Conservation (phyloP, 306 rosid genomes). For the Glycine latifolia region DNA sequence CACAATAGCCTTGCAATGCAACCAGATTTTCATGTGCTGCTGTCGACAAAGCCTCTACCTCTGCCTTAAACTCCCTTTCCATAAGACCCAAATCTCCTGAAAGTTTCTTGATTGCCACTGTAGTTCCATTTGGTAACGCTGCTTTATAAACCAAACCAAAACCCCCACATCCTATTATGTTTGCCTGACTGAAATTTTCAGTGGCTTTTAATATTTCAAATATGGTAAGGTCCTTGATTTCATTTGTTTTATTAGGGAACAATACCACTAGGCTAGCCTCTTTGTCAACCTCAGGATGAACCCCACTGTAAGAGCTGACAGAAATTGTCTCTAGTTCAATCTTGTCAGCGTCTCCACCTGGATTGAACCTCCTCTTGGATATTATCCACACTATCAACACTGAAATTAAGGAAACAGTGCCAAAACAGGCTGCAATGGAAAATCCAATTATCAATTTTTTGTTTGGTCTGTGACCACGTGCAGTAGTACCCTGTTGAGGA, state of each 20-base stretch:
- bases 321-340: conserved; percentile 66
- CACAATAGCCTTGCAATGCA: conserved; percentile 82
- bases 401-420: conserved; percentile 42
- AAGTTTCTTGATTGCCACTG: conserved; percentile 81
- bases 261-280: conserved; percentile 75
- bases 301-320: conserved; percentile 54
- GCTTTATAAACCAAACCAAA: conserved; percentile 92
- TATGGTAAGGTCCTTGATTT: conserved; percentile 73
- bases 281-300: conserved; percentile 63
- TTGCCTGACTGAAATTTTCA: conserved; percentile 81
- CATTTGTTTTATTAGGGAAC: conserved; percentile 67
- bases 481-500: conserved; percentile 33
- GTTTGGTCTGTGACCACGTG: conserved; percentile 46
- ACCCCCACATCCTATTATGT: conserved; percentile 91
- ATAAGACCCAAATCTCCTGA: conserved; percentile 87
- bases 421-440: conserved; percentile 39
- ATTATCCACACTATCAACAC: conserved; percentile 70
- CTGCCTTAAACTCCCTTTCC: conserved; percentile 94
- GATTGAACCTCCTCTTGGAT: conserved; percentile 80
- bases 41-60: conserved; percentile 84
- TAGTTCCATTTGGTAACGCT: conserved; percentile 68
- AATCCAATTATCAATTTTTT: conserved; percentile 44
- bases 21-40: conserved; percentile 86
- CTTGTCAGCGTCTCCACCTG: conserved; percentile 71
- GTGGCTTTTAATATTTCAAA: conserved; percentile 83